Evolutionary conservation across 176 grass and related monocot species (phyloP).

Genomic region (Musa beccarii): DNA sequence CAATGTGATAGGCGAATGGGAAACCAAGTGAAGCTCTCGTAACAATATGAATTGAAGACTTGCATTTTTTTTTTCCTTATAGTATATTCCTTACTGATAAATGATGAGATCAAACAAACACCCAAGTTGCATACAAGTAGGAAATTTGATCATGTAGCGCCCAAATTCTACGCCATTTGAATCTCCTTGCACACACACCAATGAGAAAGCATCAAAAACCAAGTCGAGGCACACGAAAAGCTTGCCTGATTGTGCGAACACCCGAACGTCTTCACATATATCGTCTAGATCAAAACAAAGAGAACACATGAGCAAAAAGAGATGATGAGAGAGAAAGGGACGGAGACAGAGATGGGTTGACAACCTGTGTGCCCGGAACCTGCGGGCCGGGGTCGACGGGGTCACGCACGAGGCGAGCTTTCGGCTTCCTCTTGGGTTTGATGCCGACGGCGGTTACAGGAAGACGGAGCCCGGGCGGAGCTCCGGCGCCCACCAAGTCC

Average conservation of each 20-base stretch:
- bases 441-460: constrained; percentile 50
- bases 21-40: not conserved
- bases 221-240: not conserved
- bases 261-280: constrained; percentile 89
- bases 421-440: constrained; percentile 57
- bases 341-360: not conserved
- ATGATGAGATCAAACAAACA: not conserved
- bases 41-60: not conserved
- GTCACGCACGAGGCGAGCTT: constrained; percentile 27
- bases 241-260: constrained; percentile 94
- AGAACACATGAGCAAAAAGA: constrained; percentile 7
- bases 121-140: not conserved
- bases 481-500: constrained; percentile 49
- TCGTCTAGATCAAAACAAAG: constrained; percentile 38
- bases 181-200: not conserved
- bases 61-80: not conserved
- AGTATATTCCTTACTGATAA: not conserved
- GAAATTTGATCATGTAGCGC: not conserved
- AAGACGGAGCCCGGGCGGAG: constrained; percentile 53
- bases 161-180: not conserved
- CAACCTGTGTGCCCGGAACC: constrained; percentile 76
- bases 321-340: not conserved
- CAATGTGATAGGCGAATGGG: not conserved
- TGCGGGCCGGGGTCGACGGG: constrained; percentile 20
- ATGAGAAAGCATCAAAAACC: not conserved